Base-by-base conservation (phyloP, 2,329 filamentous ascomycete genomes). In the Arthroderma sp. region DNA sequence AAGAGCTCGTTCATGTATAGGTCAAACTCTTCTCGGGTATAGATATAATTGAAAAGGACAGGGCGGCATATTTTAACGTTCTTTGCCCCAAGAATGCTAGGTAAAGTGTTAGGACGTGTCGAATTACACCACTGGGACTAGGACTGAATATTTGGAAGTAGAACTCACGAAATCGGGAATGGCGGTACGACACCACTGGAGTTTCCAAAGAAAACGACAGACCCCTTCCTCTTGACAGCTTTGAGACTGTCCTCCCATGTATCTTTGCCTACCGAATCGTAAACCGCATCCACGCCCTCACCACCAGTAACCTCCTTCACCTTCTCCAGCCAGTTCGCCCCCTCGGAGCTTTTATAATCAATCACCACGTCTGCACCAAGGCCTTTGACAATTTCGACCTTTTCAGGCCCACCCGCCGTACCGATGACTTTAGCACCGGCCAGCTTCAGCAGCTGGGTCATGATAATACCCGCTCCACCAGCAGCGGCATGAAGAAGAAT, bases 251-350 rank as follows among this genome's bases (percentile, higher is more conserved):
- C 77, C 63, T 95, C 88, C 73, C 93, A 95, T 0, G 91, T 95
- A 53, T 79, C 79, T 74, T 88, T 88, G 11, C 90, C 91, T 2
- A 95, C 88, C 4, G 87, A 87, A 68, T 95, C 90, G 68, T 89
- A 94, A 28, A 95, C 85, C 8, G 85, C 88, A 61, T 82, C 80
- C 1, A 86, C 84, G 6, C 91, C 91, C 59, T 82, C 74, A 0
- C 85, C 85, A 1, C 77, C 80, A 0, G 89, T 95, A 53, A 88
- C 82, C 76, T 96, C 90, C 67, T 95, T 95, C 58, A 96, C 78
- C 67, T 79, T 79, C 62, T 94, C 87, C 57, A 93, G 84, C 68
- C 80, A 79, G 56, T 93, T 87, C 44, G 93, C 81, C 64, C 84
- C 85, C 61, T 90, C 87, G 67, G 94, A 87, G 61, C 95, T 75